phyloP scores from a whole-genome alignment of 208 protist genomes.

The Crithidia fasciculata region DNA sequence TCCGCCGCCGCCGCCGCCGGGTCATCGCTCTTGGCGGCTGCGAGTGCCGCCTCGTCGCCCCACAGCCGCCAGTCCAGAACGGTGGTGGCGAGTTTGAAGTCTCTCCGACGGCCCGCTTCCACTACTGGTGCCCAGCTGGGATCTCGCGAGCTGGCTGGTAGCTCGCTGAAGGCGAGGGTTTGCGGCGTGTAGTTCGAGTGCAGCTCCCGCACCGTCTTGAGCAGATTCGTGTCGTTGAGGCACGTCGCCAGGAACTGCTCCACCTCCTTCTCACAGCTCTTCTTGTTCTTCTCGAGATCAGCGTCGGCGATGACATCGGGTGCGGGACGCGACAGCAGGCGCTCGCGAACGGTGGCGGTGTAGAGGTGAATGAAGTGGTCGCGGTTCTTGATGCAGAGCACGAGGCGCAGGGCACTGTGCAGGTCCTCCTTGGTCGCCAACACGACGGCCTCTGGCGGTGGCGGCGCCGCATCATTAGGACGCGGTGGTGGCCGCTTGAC shows the following conservation, averaged over 20 bases:
- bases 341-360: slow-evolving; percentile 34
- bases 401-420: slow-evolving; percentile 40
- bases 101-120: slow-evolving; percentile 1
- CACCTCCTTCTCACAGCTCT: slow-evolving; percentile 35
- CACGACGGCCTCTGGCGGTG: slow-evolving; percentile 14
- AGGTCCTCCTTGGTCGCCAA: slow-evolving; percentile 38
- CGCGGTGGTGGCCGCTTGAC: slow-evolving; percentile 11
- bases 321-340: slow-evolving; percentile 36
- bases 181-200: slow-evolving; percentile 18
- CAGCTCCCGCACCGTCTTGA: slow-evolving; percentile 25
- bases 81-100: slow-evolving; percentile 28
- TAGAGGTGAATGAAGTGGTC: slow-evolving; percentile 43
- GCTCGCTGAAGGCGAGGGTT: slow-evolving; percentile 1
- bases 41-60: slow-evolving; percentile 13
- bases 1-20: background rate
- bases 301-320: slow-evolving; percentile 25
- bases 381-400: slow-evolving; percentile 29
- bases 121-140: background rate
- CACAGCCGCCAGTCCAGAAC: slow-evolving; percentile 42
- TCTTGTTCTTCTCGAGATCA: slow-evolving; percentile 32
- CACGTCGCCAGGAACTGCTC: slow-evolving; percentile 38
- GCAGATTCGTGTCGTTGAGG: slow-evolving; percentile 20
- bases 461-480: background rate
- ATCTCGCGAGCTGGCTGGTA: no score
- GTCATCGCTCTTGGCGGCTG: background rate